Conservation (phyloP, 208 protist species). For the Leishmania tropica region DNA sequence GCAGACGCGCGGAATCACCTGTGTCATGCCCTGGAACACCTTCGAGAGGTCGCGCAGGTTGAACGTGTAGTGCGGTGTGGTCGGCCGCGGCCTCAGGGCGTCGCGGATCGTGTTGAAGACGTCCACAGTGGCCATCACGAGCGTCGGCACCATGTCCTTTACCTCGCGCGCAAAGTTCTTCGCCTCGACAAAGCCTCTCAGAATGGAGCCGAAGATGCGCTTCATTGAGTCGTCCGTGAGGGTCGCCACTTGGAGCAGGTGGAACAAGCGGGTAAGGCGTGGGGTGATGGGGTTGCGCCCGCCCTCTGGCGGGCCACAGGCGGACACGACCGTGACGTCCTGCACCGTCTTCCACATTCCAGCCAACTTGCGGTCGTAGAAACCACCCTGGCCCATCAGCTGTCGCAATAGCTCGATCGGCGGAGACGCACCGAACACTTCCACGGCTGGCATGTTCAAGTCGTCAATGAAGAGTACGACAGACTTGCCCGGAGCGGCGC, state of each 20-base stretch:
- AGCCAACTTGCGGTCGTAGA: conserved; percentile 96
- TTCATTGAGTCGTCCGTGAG: conserved; percentile 94
- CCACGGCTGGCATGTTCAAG: conserved; percentile 97
- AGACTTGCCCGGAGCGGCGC: conserved; percentile 92
- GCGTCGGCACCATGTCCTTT: conserved; percentile 47
- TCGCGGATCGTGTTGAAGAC: conserved; percentile 93
- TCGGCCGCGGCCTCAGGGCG: conserved; percentile 94
- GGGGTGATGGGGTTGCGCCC: conserved; percentile 95
- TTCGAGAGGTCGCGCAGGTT: conserved; percentile 98
- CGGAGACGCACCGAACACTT: conserved; percentile 97
- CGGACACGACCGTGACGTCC: conserved; percentile 95
- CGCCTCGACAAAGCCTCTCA: conserved; percentile 89
- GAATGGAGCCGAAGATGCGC: conserved; percentile 95
- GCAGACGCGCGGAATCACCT: conserved; percentile 90
- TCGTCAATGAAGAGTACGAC: conserved; percentile 98
- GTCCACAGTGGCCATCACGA: conserved; percentile 91
- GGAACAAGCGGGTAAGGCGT: conserved; percentile 95
- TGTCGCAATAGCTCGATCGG: conserved; percentile 98
- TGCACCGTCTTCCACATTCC: conserved; percentile 96
- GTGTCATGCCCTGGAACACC: conserved; percentile 95
- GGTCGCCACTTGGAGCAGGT: conserved; percentile 94
- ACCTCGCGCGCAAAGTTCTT: conserved; percentile 90
- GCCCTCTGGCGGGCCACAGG: conserved; percentile 96
- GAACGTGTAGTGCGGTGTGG: conserved; percentile 99
- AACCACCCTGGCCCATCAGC: conserved; percentile 96